Percentiles rank a stretch among this genome's conserved stretches.
Conservation (phyloP, 2,329 filamentous ascomycete genomes). For the Magnaporthiopsis poae region DNA sequence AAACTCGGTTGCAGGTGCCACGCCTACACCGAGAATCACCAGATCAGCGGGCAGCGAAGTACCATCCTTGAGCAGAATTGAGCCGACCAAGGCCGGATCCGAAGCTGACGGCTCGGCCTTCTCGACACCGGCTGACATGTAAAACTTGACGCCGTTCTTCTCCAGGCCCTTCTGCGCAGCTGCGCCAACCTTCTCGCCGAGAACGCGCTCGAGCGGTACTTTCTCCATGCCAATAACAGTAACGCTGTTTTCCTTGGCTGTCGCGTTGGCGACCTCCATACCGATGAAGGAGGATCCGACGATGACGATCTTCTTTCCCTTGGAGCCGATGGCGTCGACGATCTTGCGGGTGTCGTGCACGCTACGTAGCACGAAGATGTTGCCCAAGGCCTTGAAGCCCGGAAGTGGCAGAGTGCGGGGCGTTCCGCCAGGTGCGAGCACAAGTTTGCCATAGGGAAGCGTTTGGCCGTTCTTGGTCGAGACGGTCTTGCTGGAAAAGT, state of each 20-base stretch:
- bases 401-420: constrained; percentile 66
- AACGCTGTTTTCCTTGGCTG: constrained; percentile 69
- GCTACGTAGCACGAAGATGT: constrained; percentile 76
- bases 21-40: constrained; percentile 84
- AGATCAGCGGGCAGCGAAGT: constrained; percentile 76
- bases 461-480: constrained; percentile 63
- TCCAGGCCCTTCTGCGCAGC: constrained; percentile 73
- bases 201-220: constrained; percentile 72
- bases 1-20: constrained; percentile 75
- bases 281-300: constrained; percentile 94
- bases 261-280: constrained; percentile 89
- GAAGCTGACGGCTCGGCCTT: constrained; percentile 64
- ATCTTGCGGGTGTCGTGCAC: constrained; percentile 73
- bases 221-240: constrained; percentile 82
- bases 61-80: constrained; percentile 75
- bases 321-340: constrained; percentile 64
- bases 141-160: constrained; percentile 79
- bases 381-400: constrained; percentile 75
- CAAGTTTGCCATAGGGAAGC: constrained; percentile 74
- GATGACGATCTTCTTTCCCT: constrained; percentile 83
- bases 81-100: constrained; percentile 64
- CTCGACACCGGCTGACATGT: constrained; percentile 70
- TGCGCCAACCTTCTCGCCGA: constrained; percentile 70
- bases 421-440: constrained; percentile 78
- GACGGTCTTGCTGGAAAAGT: constrained; percentile 66